A percentile compares a stretch with the other conserved stretches of the same genome.
phyloP scores from a whole-genome alignment of 768 basidiomycete species.

The Lepiota venenata region DNA sequence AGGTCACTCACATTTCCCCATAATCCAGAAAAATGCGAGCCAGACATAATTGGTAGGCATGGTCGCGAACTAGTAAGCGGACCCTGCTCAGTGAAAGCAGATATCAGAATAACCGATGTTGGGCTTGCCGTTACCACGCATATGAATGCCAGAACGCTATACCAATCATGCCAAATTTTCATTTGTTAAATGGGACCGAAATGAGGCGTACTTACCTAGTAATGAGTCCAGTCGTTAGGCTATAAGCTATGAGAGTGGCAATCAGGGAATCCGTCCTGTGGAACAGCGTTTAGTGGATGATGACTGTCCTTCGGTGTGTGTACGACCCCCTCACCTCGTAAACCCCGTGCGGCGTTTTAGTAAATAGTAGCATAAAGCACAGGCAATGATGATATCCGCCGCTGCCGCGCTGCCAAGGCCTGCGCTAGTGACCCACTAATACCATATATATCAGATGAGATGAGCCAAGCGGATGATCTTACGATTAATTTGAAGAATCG shows the following conservation, averaged over 20 bases:
- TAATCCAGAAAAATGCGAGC: slow-evolving; percentile 48
- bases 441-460: slow-evolving; percentile 34
- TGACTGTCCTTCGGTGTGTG: background rate
- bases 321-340: slow-evolving; percentile 26
- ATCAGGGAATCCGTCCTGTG: slow-evolving; percentile 44
- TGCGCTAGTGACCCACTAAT: slow-evolving; percentile 49
- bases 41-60: slow-evolving; percentile 47
- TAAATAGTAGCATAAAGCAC: slow-evolving; percentile 45
- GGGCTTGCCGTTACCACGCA: slow-evolving; percentile 36
- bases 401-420: slow-evolving; percentile 47
- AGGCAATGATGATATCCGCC: slow-evolving; percentile 47
- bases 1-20: slow-evolving; percentile 42
- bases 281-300: background rate
- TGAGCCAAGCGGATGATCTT: background rate
- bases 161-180: background rate
- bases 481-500: slow-evolving; percentile 35
- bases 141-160: slow-evolving; percentile 37
- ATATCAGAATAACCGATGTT: slow-evolving; percentile 3
- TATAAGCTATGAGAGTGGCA: slow-evolving; percentile 39
- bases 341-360: slow-evolving; percentile 46
- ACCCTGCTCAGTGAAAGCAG: background rate
- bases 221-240: slow-evolving; percentile 41
- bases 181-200: background rate
- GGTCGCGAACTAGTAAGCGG: slow-evolving; percentile 34
- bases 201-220: slow-evolving; percentile 29